These are phyloP conservation scores for Backusella tarrabulga DNA, from an alignment of 192 early-diverging fungal genomes.

Conservation along the genomic window DNA sequence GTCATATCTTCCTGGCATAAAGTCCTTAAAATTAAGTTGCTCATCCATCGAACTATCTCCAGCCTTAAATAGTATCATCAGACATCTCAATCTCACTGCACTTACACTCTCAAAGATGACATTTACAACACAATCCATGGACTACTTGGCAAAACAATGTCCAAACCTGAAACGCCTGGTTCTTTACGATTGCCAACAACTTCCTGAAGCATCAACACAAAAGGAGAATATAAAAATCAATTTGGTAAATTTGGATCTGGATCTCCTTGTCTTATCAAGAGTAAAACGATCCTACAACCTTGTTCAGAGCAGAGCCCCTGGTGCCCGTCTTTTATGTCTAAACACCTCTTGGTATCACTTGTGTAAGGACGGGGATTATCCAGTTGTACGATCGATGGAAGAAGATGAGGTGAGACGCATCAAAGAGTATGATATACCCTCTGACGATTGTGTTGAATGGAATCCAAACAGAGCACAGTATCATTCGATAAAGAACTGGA, in stretches of 20 bases:
- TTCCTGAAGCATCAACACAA: background rate
- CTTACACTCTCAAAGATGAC: background rate
- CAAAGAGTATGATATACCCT: background rate
- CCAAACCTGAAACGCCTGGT: background rate
- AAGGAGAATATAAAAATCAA: background rate
- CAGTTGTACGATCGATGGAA: background rate
- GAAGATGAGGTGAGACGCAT: background rate
- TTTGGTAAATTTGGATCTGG: background rate
- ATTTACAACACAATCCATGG: background rate
- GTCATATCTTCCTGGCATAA: background rate
- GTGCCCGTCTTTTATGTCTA: background rate
- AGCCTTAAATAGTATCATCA: background rate
- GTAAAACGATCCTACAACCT: background rate
- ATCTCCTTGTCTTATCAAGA: background rate
- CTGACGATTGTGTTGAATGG: background rate
- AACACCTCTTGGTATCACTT: background rate
- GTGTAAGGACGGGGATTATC: background rate
- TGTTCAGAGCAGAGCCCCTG: background rate
- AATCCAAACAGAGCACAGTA: background rate
- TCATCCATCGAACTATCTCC: background rate
- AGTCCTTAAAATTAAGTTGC: background rate
- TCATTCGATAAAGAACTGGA: background rate
- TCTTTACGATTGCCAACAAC: background rate
- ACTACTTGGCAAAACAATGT: background rate
- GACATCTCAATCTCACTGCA: background rate